Percentiles rank a stretch among this genome's conserved stretches.
phyloP scores from a whole-genome alignment of 192 early-diverging fungal species.

The Backusella mclennaniae region DNA sequence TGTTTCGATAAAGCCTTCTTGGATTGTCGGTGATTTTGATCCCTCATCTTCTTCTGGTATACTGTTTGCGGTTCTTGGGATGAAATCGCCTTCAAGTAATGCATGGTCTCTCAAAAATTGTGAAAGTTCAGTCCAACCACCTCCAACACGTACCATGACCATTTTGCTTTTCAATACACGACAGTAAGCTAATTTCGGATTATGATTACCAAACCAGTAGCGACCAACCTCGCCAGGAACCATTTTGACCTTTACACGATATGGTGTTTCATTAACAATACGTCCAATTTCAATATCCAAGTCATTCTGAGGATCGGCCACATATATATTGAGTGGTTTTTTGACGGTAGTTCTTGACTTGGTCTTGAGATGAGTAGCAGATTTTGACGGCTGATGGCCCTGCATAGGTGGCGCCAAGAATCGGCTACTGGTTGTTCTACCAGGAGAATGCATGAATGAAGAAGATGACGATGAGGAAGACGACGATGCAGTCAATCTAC shows the following conservation, averaged over 20 bases:
- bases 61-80: slow-evolving; percentile 12
- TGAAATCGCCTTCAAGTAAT: slow-evolving; percentile 33
- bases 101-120: slow-evolving; percentile 38
- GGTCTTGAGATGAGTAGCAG: background rate
- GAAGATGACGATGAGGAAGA: background rate
- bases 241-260: slow-evolving; percentile 46
- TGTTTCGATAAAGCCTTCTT: slow-evolving; percentile 33
- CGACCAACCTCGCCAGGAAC: slow-evolving; percentile 59
- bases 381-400: slow-evolving; percentile 13
- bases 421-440: background rate
- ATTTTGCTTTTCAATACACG: slow-evolving; percentile 58
- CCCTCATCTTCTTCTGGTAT: slow-evolving; percentile 24
- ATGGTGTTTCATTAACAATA: slow-evolving; percentile 59
- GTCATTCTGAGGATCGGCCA: slow-evolving; percentile 51
- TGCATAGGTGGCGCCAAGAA: slow-evolving; percentile 1
- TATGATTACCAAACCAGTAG: slow-evolving; percentile 66
- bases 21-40: slow-evolving; percentile 6
- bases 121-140: slow-evolving; percentile 43
- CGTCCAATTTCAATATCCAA: slow-evolving; percentile 61
- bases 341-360: background rate
- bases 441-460: background rate
- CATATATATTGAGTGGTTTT: slow-evolving; percentile 20
- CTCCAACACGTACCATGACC: slow-evolving; percentile 70
- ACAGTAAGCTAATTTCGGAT: slow-evolving; percentile 64
- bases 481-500: background rate